Base-by-base conservation (phyloP, 164 flowering plant genomes). In the Vitis riparia region DNA sequence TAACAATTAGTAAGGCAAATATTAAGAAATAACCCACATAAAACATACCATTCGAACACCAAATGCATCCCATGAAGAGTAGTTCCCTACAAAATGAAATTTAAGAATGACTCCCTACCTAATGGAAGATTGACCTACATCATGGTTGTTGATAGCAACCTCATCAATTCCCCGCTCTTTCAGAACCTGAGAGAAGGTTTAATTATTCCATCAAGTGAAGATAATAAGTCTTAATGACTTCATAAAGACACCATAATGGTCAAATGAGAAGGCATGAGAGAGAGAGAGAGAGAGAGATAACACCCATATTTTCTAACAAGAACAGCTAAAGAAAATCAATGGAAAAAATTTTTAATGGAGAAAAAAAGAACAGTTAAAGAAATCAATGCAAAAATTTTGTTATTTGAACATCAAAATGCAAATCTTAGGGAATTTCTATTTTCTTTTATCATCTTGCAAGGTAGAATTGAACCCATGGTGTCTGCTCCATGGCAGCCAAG, bases 161-260 rank as follows among this genome's bases (percentile, higher is more conserved):
- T 85, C 89, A 67, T 88, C 90, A 44, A 86, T 13, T 8, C 94
- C 97, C 53, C 97, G 87, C 80, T 87, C 95, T 82, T 88, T 90
- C 73, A 96, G 75, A 66, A 96, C 98, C 99, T 96, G 84, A 59
- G 51, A 73, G 66, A 10, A 52, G 17, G 14, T 57, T 16, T 55
- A 68, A 49, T 27, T 53, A 67, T 29, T 65, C 37, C 63, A 70
- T 51, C 48, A 71, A 55, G 66, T 15, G 48, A 30, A 53, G 44
- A 30, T 29, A 51, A 37, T 1, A 37, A 37, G 44, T 6, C 44
- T 37, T 37, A 6, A 6, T 37, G 44, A 6, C 44, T 37, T 37
- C 44, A 32, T 14, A 23, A 52, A 8, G 48, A 55, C 16, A 55
- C 0, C 11, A 70, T 9, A 47, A 16, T 8, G 14, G 50, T 56